Percentiles rank a stretch among this genome's conserved stretches.
Conservation (phyloP, 164 flowering plant genomes). For the Hamamelis virginiana region DNA sequence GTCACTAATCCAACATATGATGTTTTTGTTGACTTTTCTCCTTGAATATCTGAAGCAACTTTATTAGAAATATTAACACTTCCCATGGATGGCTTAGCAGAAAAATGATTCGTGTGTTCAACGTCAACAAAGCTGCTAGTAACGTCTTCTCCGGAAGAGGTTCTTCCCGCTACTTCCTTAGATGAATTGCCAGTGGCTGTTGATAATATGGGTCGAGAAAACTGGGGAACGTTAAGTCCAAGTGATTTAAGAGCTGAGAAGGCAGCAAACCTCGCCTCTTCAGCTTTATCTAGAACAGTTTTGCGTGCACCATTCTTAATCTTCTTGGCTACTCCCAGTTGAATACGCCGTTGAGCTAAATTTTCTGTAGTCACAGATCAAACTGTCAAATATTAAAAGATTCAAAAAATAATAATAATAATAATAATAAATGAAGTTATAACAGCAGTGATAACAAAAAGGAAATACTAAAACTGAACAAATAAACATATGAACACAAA, state of each 20-base stretch:
- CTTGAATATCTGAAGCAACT: constrained; percentile 22
- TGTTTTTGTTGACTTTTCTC: constrained; percentile 14
- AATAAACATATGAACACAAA: background rate
- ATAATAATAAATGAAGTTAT: background rate
- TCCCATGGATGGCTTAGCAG: constrained; percentile 18
- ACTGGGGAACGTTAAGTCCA: constrained; percentile 64
- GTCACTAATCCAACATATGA: constrained; percentile 20
- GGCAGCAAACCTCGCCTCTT: constrained; percentile 92
- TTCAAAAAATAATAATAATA: background rate
- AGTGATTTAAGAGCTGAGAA: constrained; percentile 92
- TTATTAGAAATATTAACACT: constrained; percentile 13
- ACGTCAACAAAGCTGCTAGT: constrained; percentile 26
- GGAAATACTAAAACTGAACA: background rate
- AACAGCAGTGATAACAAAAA: background rate
- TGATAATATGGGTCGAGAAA: constrained; percentile 46
- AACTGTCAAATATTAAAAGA: constrained; percentile 10
- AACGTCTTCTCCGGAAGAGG: constrained; percentile 40
- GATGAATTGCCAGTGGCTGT: constrained; percentile 19
- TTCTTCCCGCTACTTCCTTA: constrained; percentile 31
- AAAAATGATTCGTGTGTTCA: constrained; percentile 15
- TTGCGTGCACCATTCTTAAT: constrained; percentile 92
- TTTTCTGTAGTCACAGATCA: constrained; percentile 29
- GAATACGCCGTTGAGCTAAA: constrained; percentile 61
- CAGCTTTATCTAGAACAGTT: constrained; percentile 94
- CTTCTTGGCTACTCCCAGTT: constrained; percentile 87